Base-by-base conservation (phyloP, 345 rosid species). In the Acer negundo region DNA sequence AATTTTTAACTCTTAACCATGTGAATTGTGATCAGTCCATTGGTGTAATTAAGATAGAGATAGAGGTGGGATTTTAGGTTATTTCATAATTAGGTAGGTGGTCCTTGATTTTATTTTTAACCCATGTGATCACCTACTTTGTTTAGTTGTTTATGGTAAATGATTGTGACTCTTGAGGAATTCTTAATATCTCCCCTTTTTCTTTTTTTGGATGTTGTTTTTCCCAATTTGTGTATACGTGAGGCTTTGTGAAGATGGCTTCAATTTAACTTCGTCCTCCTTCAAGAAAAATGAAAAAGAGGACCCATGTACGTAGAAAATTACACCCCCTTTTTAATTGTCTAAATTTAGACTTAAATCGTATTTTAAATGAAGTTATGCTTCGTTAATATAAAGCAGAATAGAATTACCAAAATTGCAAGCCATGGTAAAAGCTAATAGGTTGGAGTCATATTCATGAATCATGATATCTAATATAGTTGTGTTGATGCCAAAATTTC, bases 51-150 rank as follows among this genome's bases (percentile, higher is more conserved):
- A 5, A 35, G 38, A 35, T 35, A 35, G 38, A 35, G 38, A 35
- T 35, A 35, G 38, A 35, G 38, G 4, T 35, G 38, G 35, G 62
- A n/a, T 61, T 67, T 12, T 26, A 46, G 28, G 64, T 46, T 62
- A 53, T 35, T 66, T 71, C 77, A 82, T 76, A 31, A 76, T 79
- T 35, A 35, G 38, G 38, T 67, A 76, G 22, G 77, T 69, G 78
- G 84, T 56, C 77, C 84, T 35, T 73, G 13, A 28, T 75, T 65
- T 44, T 73, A 35, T 35, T 35, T 35, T 35, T 35, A 35, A 77
- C 49, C 28, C 68, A 13, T 63, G 23, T 67, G 46, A 42, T 59
- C 66, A 20, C 7, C 40, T 42, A 62, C 75, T 35, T 62, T 44
- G 23, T 74, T 75, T 19, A 10, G 49, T 62, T 44, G 17, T 74